Percentiles rank a stretch among this genome's conserved stretches.
Evolutionary conservation across 176 grass and related monocot genomes (phyloP).

Genomic region (Zoysia japonica): DNA sequence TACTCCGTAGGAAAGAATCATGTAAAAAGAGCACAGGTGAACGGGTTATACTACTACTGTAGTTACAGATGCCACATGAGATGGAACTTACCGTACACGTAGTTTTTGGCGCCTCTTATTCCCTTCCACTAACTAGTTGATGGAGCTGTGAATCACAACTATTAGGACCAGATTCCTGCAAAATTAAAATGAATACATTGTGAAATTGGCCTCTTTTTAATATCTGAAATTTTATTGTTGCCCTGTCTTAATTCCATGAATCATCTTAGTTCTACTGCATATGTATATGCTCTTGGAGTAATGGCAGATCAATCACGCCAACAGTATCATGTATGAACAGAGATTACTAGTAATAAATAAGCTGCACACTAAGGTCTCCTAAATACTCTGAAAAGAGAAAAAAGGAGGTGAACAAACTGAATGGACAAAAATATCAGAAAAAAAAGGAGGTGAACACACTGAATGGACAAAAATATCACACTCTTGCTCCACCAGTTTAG

Average conservation of each 20-base stretch:
- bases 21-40: neutral
- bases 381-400: neutral
- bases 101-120: neutral
- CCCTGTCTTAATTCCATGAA: neutral
- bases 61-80: neutral
- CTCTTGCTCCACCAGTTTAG: neutral
- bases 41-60: no score
- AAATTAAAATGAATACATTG: neutral
- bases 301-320: neutral
- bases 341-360: neutral
- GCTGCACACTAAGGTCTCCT: neutral
- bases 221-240: neutral
- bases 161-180: neutral
- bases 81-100: neutral
- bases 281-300: neutral
- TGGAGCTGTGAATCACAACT: neutral
- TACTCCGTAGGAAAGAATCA: neutral
- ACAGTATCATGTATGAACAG: neutral
- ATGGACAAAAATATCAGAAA: neutral
- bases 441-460: neutral
- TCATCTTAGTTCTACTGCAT: neutral
- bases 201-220: neutral
- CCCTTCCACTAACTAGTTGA: neutral
- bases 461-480: neutral
- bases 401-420: neutral